Evolutionary conservation across 2,329 filamentous ascomycete genomes (phyloP).

Genomic region (Orbilia quercus): DNA sequence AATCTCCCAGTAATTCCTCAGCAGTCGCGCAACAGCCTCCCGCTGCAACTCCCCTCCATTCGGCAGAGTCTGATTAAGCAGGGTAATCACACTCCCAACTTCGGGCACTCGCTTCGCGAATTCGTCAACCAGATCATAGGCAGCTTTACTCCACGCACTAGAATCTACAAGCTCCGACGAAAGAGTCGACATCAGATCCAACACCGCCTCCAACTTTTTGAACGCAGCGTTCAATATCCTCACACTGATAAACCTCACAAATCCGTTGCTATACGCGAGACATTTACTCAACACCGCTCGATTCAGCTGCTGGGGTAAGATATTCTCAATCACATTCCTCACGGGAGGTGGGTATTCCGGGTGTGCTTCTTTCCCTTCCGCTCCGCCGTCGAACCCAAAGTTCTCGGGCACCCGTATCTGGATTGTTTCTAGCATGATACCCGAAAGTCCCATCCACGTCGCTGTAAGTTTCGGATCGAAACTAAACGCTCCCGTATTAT

Average conservation of each 20-base stretch:
- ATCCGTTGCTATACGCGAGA: slow-evolving; percentile 75
- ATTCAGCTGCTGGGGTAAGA: slow-evolving; percentile 83
- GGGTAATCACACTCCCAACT: slow-evolving; percentile 81
- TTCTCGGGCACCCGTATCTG: slow-evolving; percentile 77
- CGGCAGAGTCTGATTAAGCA: slow-evolving; percentile 76
- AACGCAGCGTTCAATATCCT: slow-evolving; percentile 82
- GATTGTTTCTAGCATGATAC: slow-evolving; percentile 85
- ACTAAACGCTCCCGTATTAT: slow-evolving; percentile 77
- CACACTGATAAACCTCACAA: slow-evolving; percentile 85
- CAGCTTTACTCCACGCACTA: slow-evolving; percentile 61
- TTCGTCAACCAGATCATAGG: slow-evolving; percentile 73
- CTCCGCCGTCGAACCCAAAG: slow-evolving; percentile 76
- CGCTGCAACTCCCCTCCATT: slow-evolving; percentile 76
- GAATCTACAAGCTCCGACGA: slow-evolving; percentile 56
- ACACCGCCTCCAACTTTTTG: slow-evolving; percentile 76
- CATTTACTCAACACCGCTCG: slow-evolving; percentile 83
- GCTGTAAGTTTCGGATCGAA: slow-evolving; percentile 92
- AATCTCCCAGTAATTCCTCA: slow-evolving; percentile 86
- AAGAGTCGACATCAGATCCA: slow-evolving; percentile 68
- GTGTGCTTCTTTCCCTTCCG: slow-evolving; percentile 58
- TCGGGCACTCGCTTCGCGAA: slow-evolving; percentile 83
- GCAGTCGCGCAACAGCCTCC: slow-evolving; percentile 79
- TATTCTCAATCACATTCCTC: slow-evolving; percentile 82
- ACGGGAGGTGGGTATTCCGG: slow-evolving; percentile 78
- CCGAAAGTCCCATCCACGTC: slow-evolving; percentile 93